A percentile compares a stretch with the other conserved stretches of the same genome.
Conservation (phyloP, 768 basidiomycete genomes). For the Fomitopsis pulvina region DNA sequence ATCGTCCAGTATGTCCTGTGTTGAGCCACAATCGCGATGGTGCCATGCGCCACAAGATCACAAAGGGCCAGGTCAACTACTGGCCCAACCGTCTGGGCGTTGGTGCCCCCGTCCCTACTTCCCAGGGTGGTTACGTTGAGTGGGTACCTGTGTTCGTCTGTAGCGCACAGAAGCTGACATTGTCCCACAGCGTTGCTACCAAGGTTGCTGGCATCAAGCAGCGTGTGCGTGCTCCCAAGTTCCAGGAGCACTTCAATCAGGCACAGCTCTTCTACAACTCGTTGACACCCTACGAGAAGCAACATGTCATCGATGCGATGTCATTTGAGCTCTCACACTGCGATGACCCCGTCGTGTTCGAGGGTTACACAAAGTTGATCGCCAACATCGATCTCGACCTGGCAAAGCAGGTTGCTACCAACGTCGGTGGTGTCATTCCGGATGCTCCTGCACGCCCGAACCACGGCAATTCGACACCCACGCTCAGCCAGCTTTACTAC, state of each 20-base stretch:
- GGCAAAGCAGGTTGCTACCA: constrained; percentile 58
- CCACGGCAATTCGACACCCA: constrained; percentile 47
- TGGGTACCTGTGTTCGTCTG: constrained; percentile 20
- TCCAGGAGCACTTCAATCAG: constrained; percentile 74
- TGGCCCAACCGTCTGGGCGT: constrained; percentile 69
- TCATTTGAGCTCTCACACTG: constrained; percentile 84
- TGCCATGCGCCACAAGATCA: constrained; percentile 46
- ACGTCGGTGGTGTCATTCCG: constrained; percentile 57
- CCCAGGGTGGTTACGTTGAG: constrained; percentile 55
- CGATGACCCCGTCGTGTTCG: constrained; percentile 67
- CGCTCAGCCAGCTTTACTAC: constrained; percentile 56
- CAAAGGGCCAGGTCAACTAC: constrained; percentile 61
- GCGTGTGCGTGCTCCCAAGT: constrained; percentile 63
- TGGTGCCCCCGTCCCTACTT: constrained; percentile 39
- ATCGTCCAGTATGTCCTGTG: constrained; percentile 71
- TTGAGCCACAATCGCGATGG: constrained; percentile 67
- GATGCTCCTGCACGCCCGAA: constrained; percentile 43
- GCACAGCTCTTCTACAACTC: constrained; percentile 84
- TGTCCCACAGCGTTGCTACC: constrained; percentile 34
- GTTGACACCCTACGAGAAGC: constrained; percentile 56
- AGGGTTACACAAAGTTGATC: constrained; percentile 58
- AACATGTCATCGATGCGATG: constrained; percentile 63
- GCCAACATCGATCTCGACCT: constrained; percentile 72
- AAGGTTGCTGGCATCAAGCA: constrained; percentile 48
- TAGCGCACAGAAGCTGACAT: constrained; percentile 4